Percentiles rank a stretch among this genome's conserved stretches.
phyloP scores from a whole-genome alignment of 2,329 filamentous ascomycete species.

The Erysiphe pulchra region DNA sequence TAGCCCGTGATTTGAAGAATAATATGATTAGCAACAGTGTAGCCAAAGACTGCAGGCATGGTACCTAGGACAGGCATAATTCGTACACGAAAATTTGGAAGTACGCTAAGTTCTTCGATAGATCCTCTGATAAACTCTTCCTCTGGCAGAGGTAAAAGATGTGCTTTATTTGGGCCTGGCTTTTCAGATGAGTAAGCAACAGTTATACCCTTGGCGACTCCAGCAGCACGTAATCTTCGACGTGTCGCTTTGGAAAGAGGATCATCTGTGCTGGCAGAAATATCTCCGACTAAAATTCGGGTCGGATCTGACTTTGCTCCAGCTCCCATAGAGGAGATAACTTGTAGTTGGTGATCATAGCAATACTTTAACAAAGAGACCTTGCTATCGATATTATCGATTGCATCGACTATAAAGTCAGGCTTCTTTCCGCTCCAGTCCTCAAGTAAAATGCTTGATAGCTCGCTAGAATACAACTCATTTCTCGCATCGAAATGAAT shows the following conservation, averaged over 20 bases:
- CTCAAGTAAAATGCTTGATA: conserved; percentile 39
- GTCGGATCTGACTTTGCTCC: conserved; percentile 79
- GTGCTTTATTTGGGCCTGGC: conserved; percentile 70
- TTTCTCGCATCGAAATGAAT: conserved; percentile 66
- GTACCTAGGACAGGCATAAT: conserved; percentile 88
- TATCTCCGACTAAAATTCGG: conserved; percentile 71
- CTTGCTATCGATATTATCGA: conserved; percentile 96
- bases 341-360: conserved; percentile 45
- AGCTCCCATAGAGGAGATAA: conserved; percentile 90
- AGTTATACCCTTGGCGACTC: conserved; percentile 64
- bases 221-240: conserved; percentile 42
- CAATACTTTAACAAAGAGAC: conserved; percentile 78
- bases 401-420: conserved; percentile 85
- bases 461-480: conserved; percentile 51
- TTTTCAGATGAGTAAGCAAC: conserved; percentile 86
- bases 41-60: conserved; percentile 91
- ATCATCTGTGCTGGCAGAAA: conserved; percentile 69
- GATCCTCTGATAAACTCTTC: conserved; percentile 70
- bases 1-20: conserved; percentile 64
- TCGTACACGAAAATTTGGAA: conserved; percentile 82
- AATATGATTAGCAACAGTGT: conserved; percentile 76
- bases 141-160: conserved; percentile 62
- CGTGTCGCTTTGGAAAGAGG: conserved; percentile 67
- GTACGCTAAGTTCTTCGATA: conserved; percentile 64
- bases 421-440: conserved; percentile 43